phyloP scores from a whole-genome alignment of 2,329 filamentous ascomycete species.

The Calycina herbarum region DNA sequence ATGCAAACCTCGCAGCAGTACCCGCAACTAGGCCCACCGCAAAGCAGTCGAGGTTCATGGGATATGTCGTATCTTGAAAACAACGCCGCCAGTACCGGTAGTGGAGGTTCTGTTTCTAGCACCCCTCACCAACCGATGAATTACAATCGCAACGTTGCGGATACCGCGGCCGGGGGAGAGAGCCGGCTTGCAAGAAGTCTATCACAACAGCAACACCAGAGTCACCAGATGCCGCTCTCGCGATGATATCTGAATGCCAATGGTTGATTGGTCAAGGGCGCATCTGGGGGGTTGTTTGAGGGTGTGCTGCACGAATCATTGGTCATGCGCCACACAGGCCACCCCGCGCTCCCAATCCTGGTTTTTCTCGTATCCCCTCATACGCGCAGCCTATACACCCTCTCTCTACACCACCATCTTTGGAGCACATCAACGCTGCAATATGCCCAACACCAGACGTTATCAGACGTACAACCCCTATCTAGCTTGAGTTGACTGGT shows the following conservation, averaged over 20 bases:
- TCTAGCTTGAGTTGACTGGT: slow-evolving; percentile 3
- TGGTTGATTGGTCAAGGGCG: slow-evolving; percentile 25
- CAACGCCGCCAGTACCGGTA: slow-evolving; percentile 32
- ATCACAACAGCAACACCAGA: slow-evolving; percentile 26
- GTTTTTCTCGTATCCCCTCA: slow-evolving; percentile 25
- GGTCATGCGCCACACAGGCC: slow-evolving; percentile 31
- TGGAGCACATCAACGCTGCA: not conserved
- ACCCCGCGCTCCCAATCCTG: slow-evolving; percentile 25
- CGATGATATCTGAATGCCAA: slow-evolving; percentile 27
- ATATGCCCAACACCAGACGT: slow-evolving; percentile 7
- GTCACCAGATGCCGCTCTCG: slow-evolving; percentile 35
- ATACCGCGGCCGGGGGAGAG: slow-evolving; percentile 29
- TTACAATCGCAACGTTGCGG: slow-evolving; percentile 30
- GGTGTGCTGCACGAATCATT: slow-evolving; percentile 33
- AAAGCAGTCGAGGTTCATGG: slow-evolving; percentile 33
- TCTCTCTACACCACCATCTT: not conserved
- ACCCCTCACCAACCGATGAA: slow-evolving; percentile 26
- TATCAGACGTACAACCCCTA: slow-evolving; percentile 9
- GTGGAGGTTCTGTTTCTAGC: slow-evolving; percentile 10
- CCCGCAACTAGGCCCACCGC: slow-evolving; percentile 23
- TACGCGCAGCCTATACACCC: slow-evolving; percentile 14
- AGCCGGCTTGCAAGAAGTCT: slow-evolving; percentile 28
- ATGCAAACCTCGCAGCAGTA: slow-evolving; percentile 32
- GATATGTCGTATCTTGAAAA: slow-evolving; percentile 39
- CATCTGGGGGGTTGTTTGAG: slow-evolving; percentile 19